phyloP scores from a whole-genome alignment of 768 basidiomycete species.

The Auriscalpium orientale region DNA sequence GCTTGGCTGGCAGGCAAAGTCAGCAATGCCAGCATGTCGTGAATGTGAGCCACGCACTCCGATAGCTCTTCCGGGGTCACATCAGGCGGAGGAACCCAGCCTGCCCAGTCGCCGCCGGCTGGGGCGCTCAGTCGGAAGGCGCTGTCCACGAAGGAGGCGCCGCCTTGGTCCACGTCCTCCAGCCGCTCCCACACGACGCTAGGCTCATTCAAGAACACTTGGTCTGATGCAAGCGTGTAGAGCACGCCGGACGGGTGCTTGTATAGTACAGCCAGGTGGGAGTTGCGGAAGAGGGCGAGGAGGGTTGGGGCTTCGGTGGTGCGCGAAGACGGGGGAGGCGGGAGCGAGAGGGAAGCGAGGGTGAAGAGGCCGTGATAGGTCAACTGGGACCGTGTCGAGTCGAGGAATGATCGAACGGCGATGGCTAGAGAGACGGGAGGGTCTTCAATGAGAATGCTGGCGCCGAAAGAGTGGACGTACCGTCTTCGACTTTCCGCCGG shows the following conservation, averaged over 20 bases:
- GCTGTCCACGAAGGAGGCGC: slow-evolving; percentile 71
- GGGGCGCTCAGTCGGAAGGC: slow-evolving; percentile 57
- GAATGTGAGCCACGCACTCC: slow-evolving; percentile 41
- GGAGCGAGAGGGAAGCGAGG: slow-evolving; percentile 35
- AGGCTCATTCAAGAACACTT: slow-evolving; percentile 68
- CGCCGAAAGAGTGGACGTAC: slow-evolving; percentile 30
- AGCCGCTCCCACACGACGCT: slow-evolving; percentile 87
- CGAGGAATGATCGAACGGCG: slow-evolving; percentile 59
- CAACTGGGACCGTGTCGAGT: slow-evolving; percentile 69
- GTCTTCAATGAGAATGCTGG: not conserved
- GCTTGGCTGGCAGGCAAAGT: slow-evolving; percentile 37
- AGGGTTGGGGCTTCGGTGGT: slow-evolving; percentile 36
- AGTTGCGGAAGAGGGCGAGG: slow-evolving; percentile 86
- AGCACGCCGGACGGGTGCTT: slow-evolving; percentile 45
- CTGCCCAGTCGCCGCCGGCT: slow-evolving; percentile 75
- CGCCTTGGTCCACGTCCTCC: slow-evolving; percentile 79
- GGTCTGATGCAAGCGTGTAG: slow-evolving; percentile 82
- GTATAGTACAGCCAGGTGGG: slow-evolving; percentile 84
- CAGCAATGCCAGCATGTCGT: not conserved
- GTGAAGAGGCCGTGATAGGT: slow-evolving; percentile 86
- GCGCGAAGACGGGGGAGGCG: slow-evolving; percentile 13
- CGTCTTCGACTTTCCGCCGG: slow-evolving; percentile 57
- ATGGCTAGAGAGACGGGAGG: slow-evolving; percentile 44
- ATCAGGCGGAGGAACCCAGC: slow-evolving; percentile 57
- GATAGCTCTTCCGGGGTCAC: slow-evolving; percentile 38